Conservation (phyloP, 352 stramenopile genomes). For the Phytophthora boehmeriae region DNA sequence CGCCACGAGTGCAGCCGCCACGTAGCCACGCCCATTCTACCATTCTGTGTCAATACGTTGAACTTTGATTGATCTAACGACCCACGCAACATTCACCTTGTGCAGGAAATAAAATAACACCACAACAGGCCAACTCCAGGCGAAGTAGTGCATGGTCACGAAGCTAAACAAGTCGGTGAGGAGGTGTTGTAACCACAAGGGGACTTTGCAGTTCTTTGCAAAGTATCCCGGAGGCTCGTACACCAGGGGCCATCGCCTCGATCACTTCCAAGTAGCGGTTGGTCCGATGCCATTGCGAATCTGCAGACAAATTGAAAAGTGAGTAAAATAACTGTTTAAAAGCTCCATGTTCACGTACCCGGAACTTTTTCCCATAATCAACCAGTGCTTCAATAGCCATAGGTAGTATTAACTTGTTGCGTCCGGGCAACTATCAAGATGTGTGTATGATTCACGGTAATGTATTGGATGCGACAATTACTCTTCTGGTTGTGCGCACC, state of each 20-base stretch:
- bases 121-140: conserved; percentile 41
- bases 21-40: conserved; percentile 9
- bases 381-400: too few relatives aligned
- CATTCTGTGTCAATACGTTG: too few relatives aligned
- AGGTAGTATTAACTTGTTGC: too few relatives aligned
- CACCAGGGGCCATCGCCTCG: conserved; percentile 10
- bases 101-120: conserved; percentile 45
- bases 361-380: too few relatives aligned
- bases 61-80: too few relatives aligned
- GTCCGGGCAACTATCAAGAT: background rate
- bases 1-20: conserved; percentile 35
- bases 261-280: too few relatives aligned
- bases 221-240: conserved; percentile 45
- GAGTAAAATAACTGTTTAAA: too few relatives aligned
- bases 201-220: conserved; percentile 26
- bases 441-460: background rate
- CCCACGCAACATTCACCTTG: conserved; percentile 22
- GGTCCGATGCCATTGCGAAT: too few relatives aligned
- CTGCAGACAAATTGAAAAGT: too few relatives aligned
- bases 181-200: conserved; percentile 30
- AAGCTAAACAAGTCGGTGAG: conserved; percentile 43
- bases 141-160: conserved; percentile 54
- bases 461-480: conserved; percentile 16
- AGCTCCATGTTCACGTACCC: too few relatives aligned
- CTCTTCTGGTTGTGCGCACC: conserved; percentile 9